Percentiles rank a stretch among this genome's conserved stretches.
Conservation (phyloP, 495 filamentous ascomycete genomes). For the Astrothelium subdiscretum region DNA sequence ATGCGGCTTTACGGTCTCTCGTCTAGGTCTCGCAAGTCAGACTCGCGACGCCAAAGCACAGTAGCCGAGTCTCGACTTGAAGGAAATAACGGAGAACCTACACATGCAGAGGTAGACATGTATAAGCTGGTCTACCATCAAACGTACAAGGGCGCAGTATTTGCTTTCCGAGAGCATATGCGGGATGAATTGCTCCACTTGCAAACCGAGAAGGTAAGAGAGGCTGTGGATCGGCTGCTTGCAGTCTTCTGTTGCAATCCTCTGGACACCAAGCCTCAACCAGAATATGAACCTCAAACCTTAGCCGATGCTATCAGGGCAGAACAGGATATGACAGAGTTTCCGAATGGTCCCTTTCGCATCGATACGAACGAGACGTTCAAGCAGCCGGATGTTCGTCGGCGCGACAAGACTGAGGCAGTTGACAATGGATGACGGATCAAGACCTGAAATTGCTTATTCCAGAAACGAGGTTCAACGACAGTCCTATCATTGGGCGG, state of each 20-base stretch:
- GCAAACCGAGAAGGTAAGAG: constrained; percentile 22
- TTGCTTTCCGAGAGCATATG: constrained; percentile 43
- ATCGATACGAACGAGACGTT: neutral
- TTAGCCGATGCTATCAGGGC: neutral
- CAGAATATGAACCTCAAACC: neutral
- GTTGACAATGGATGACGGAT: neutral
- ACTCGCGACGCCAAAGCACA: neutral
- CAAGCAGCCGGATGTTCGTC: neutral
- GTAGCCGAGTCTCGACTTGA: neutral
- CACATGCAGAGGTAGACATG: constrained; percentile 40
- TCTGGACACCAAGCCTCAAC: constrained; percentile 4
- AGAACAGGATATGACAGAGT: neutral
- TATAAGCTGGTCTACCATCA: constrained; percentile 58
- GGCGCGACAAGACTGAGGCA: neutral
- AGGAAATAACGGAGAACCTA: neutral
- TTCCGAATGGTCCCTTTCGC: neutral
- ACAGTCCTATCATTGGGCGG: neutral
- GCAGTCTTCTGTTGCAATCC: constrained; percentile 34
- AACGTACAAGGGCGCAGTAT: constrained; percentile 48
- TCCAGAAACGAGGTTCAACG: neutral
- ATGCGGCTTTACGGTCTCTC: constrained; percentile 55
- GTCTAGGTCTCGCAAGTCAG: constrained; percentile 18
- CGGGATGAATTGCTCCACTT: constrained; percentile 15
- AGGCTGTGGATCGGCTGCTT: constrained; percentile 33
- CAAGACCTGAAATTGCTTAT: neutral